Base-by-base conservation (phyloP, 1,284 basidiomycete species). In the Rugosomyces carneus region DNA sequence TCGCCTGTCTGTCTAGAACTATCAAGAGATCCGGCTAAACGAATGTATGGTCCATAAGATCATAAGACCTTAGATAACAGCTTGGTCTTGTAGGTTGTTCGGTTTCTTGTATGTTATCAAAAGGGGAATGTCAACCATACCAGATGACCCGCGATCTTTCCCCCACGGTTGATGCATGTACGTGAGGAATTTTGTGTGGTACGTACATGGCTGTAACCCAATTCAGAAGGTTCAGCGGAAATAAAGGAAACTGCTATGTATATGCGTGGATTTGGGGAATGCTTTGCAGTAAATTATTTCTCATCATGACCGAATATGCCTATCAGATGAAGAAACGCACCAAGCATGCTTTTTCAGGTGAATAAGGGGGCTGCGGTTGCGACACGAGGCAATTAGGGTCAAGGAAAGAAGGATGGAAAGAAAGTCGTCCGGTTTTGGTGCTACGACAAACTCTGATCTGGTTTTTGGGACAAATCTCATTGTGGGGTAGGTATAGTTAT, bases 81-180 rank as follows among this genome's bases (percentile, higher is more conserved):
- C 36, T 21, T 27, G n/a, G 31, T 34, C 21, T 23, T 7, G 21
- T 29, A 13, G 9, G 27, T 9, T 34, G 15, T 34, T 45, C 44
- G 44, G 31, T 39, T 38, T 40, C 19, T 13, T 26, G 35, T 9
- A 13, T 36, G 21, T 23, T 37, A 35, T 40, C 37, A 32, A 20
- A 35, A 26, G 9, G n/a, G 5, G 27, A 26, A 36, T 9, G 38
- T 35, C 21, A 20, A 40, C 15, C 29, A 23, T 35, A 7, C 19
- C 44, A 45, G 37, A 24, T 45, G 44, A 45, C 44, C 37, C 26
- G 19, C 21, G 21, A 26, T 26, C 31, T 31, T 39, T n/a, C n/a
- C n/a, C n/a, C 18, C 35, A 37, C 29, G 27, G 7, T 34, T 16
- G 18, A 23, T 3, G 15, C 9, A 13, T 31, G 24, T 27, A 24